Percentiles rank a stretch among this genome's conserved stretches.
phyloP scores from a whole-genome alignment of 202 grass and related monocot genomes.

The Zoysia matrella region DNA sequence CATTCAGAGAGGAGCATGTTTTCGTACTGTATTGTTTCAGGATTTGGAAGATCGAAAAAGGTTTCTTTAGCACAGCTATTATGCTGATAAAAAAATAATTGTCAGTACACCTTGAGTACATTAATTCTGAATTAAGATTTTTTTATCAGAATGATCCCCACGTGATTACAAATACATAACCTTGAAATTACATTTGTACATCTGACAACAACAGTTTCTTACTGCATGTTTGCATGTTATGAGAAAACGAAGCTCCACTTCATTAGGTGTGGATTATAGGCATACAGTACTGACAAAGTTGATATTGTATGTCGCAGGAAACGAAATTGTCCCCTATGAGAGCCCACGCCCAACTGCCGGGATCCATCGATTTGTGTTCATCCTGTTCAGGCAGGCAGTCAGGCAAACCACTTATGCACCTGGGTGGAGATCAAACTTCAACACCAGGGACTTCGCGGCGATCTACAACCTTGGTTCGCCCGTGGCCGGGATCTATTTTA shows the following conservation, averaged over 20 bases:
- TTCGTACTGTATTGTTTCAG: not conserved
- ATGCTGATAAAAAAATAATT: not conserved
- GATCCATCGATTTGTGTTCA: slow-evolving; percentile 86
- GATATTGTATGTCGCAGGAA: slow-evolving; percentile 59
- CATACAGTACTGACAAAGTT: not conserved
- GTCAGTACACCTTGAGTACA: not conserved
- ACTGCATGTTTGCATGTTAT: no score
- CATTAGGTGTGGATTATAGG: no score
- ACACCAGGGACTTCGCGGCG: no score
- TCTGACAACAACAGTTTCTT: not conserved
- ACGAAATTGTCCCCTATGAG: slow-evolving; percentile 84
- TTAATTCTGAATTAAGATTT: not conserved
- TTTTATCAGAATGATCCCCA: not conserved
- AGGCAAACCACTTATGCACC: slow-evolving; percentile 39
- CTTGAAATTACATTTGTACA: not conserved
- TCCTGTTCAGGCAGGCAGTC: slow-evolving; percentile 75
- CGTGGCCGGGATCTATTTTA: no score
- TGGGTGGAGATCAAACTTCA: no score
- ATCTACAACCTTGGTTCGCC: no score
- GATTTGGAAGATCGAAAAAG: not conserved
- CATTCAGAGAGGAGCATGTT: not conserved
- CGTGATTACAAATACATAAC: not conserved
- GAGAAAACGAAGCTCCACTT: no score
- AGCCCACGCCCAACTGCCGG: slow-evolving; percentile 76
- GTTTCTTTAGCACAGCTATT: not conserved